Percentiles rank a stretch among this genome's conserved stretches.
Conservation (phyloP, 768 basidiomycete species). For the Russula virescens region DNA sequence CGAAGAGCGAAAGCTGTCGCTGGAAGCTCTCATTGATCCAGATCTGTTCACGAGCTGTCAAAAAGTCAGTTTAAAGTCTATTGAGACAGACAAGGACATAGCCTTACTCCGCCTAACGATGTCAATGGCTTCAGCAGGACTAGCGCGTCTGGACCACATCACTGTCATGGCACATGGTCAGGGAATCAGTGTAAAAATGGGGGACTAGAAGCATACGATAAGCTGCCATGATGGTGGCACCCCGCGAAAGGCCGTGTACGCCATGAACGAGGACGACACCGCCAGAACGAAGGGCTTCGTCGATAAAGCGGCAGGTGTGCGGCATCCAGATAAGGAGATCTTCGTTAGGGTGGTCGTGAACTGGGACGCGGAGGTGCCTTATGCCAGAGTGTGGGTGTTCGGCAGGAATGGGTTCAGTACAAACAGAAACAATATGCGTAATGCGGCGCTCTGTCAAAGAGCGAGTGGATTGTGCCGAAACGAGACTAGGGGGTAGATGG, state of each 20-base stretch:
- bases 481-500: conserved; percentile 38
- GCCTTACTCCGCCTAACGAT: conserved; percentile 21
- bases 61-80: not conserved
- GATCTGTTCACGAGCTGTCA: conserved; percentile 23
- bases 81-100: not conserved
- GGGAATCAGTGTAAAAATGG: not conserved
- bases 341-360: conserved; percentile 22
- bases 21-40: conserved; percentile 23
- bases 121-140: conserved; percentile 18
- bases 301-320: conserved; percentile 24
- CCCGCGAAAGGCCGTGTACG: conserved; percentile 24
- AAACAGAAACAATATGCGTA: conserved; percentile 71
- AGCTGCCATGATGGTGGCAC: conserved; percentile 26
- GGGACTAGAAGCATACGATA: conserved; percentile 11
- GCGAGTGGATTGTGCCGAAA: conserved; percentile 63
- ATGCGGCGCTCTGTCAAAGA: conserved; percentile 65
- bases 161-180: conserved; percentile 7
- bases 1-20: conserved; percentile 23
- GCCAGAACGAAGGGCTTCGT: conserved; percentile 23
- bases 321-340: conserved; percentile 27
- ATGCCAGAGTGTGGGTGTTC: conserved; percentile 65
- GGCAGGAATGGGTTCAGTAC: conserved; percentile 59
- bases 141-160: conserved; percentile 23
- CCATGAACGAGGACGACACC: conserved; percentile 26
- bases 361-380: conserved; percentile 54